Evolutionary conservation across 352 stramenopile species (phyloP).

Genomic region (Elongisporangium prolatum): DNA sequence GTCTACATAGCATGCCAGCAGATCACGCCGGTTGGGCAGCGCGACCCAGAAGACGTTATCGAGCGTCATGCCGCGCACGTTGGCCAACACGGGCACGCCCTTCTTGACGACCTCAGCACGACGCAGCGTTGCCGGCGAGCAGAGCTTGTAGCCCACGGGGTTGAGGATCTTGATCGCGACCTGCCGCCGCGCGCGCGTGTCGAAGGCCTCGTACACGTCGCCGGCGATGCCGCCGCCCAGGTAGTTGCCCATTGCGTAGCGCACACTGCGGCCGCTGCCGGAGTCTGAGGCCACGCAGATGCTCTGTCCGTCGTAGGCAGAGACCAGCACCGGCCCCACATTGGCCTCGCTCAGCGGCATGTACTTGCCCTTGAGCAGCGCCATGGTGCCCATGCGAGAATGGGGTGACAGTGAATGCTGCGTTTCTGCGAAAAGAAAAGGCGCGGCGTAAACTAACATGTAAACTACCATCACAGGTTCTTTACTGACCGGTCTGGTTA

Average conservation of each 20-base stretch:
- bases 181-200: slow-evolving; percentile 64
- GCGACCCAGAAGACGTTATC: slow-evolving; percentile 82
- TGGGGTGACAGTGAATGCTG: slow-evolving; percentile 1
- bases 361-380: slow-evolving; percentile 75
- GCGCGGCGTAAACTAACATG: not conserved
- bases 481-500: not conserved
- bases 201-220: slow-evolving; percentile 90
- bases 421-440: not conserved
- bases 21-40: slow-evolving; percentile 48
- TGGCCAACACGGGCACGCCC: slow-evolving; percentile 42
- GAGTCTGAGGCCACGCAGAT: slow-evolving; percentile 36
- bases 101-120: slow-evolving; percentile 86
- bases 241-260: slow-evolving; percentile 90
- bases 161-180: slow-evolving; percentile 98
- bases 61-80: slow-evolving; percentile 53
- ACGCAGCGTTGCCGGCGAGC: slow-evolving; percentile 59
- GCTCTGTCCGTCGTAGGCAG: slow-evolving; percentile 74
- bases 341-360: slow-evolving; percentile 84
- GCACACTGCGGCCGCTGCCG: slow-evolving; percentile 13
- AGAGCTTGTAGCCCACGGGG: slow-evolving; percentile 93
- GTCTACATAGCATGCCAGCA: slow-evolving; percentile 68
- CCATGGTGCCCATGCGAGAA: slow-evolving; percentile 17
- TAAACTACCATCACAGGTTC: not conserved
- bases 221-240: slow-evolving; percentile 89
- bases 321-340: slow-evolving; percentile 69